These are phyloP conservation scores for Penicillium sp. DNA, from an alignment of 2,329 filamentous ascomycete genomes.

Conservation along the genomic window DNA sequence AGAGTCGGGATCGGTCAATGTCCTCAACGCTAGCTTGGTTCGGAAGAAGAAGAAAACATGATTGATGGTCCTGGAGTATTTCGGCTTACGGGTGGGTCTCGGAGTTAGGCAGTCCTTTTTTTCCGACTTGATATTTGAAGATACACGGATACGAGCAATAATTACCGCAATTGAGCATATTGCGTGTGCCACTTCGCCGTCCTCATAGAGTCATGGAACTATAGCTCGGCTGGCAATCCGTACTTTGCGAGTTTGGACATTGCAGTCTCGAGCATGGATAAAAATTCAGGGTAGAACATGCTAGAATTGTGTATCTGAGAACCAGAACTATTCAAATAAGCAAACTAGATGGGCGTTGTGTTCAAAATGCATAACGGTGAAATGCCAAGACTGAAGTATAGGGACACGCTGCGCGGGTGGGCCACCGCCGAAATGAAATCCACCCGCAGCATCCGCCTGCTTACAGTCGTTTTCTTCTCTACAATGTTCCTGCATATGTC, in stretches of 20 bases:
- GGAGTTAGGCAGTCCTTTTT: background rate
- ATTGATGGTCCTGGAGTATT: conserved; percentile 3
- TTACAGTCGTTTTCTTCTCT: conserved; percentile 6
- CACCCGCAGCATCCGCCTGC: conserved; percentile 13
- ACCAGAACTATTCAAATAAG: no score
- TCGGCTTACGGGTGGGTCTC: background rate
- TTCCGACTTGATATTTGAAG: background rate
- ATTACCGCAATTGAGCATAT: background rate
- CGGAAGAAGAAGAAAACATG: conserved; percentile 46
- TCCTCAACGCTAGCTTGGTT: conserved; percentile 41
- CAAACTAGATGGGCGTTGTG: no score
- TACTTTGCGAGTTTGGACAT: no score
- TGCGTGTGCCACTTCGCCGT: background rate
- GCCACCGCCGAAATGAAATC: conserved; percentile 12
- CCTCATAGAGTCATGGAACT: no score
- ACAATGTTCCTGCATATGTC: conserved; percentile 20
- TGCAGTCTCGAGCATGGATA: no score
- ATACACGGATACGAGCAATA: background rate
- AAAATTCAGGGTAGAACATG: no score
- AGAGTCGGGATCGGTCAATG: conserved; percentile 30
- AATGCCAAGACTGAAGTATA: background rate
- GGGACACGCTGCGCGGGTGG: background rate
- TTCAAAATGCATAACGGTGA: background rate
- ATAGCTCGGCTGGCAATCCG: no score
- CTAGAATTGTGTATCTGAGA: no score